A percentile compares a stretch with the other conserved stretches of the same genome.
Evolutionary conservation across 805 yeast species (phyloP).

Genomic region (Saccharomycopsis sp.): DNA sequence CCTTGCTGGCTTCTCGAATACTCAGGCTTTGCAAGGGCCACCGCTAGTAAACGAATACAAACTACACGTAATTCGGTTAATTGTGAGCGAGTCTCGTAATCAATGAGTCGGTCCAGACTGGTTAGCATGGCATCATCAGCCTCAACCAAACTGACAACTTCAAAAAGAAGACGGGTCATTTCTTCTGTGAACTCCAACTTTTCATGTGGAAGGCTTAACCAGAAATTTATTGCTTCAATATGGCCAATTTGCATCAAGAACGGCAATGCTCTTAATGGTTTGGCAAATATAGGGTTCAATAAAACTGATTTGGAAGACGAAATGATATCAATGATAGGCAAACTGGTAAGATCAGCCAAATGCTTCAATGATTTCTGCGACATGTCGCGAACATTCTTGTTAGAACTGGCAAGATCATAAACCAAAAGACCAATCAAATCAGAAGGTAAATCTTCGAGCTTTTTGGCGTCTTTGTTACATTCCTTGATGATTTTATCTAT

Average conservation of each 20-base stretch:
- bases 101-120: constrained; percentile 77
- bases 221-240: constrained; percentile 93
- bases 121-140: constrained; percentile 96
- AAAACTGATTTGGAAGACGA: constrained; percentile 77
- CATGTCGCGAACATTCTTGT: constrained; percentile 72
- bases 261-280: constrained; percentile 93
- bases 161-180: constrained; percentile 72
- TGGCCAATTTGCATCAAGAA: constrained; percentile 99
- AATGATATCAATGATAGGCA: constrained; percentile 68
- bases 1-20: constrained; percentile 69
- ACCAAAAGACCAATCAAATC: constrained; percentile 84
- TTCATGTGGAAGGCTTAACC: constrained; percentile 72
- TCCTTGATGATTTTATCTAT: constrained; percentile 55
- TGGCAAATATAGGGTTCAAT: constrained; percentile 90
- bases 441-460: constrained; percentile 54
- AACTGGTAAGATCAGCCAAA: constrained; percentile 62
- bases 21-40: constrained; percentile 80
- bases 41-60: constrained; percentile 74
- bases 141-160: constrained; percentile 90
- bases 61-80: constrained; percentile 82
- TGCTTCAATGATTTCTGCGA: constrained; percentile 65
- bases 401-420: constrained; percentile 87
- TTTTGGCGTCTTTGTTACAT: constrained; percentile 58
- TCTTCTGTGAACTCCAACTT: constrained; percentile 87
- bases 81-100: constrained; percentile 83